These are phyloP conservation scores for Neofusicoccum parvum DNA, from an alignment of 2,329 filamentous ascomycete species.

Conservation along the genomic window DNA sequence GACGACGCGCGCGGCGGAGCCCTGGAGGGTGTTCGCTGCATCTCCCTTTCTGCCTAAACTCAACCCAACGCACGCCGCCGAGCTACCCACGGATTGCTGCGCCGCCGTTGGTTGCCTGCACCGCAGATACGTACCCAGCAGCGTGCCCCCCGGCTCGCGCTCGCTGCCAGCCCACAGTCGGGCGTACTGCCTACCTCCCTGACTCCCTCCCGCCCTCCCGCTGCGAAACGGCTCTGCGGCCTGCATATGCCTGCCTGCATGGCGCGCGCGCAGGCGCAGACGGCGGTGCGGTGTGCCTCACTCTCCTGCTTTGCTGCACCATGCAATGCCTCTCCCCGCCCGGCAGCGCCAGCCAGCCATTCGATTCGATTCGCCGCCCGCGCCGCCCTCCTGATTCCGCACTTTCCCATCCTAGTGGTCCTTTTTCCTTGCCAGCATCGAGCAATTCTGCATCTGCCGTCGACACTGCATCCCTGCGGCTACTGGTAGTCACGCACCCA, in stretches of 20 bases:
- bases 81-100: neutral
- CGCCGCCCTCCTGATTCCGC: neutral
- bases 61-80: neutral
- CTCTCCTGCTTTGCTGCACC: neutral
- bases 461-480: neutral
- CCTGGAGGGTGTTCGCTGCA: neutral
- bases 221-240: slow-evolving; percentile 7
- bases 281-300: neutral
- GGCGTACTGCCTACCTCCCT: neutral
- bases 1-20: slow-evolving; percentile 2
- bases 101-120: neutral
- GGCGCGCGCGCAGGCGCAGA: neutral
- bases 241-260: slow-evolving; percentile 2
- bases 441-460: too few relatives aligned
- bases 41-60: slow-evolving; percentile 2
- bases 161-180: too few relatives aligned
- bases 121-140: neutral
- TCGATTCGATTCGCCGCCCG: neutral
- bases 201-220: neutral
- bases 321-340: neutral
- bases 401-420: neutral
- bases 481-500: neutral
- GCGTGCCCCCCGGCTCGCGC: too few relatives aligned
- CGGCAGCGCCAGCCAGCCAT: neutral
- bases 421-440: too few relatives aligned